Conservation (phyloP, 2,329 filamentous ascomycete genomes). For the Penicillium italicum region DNA sequence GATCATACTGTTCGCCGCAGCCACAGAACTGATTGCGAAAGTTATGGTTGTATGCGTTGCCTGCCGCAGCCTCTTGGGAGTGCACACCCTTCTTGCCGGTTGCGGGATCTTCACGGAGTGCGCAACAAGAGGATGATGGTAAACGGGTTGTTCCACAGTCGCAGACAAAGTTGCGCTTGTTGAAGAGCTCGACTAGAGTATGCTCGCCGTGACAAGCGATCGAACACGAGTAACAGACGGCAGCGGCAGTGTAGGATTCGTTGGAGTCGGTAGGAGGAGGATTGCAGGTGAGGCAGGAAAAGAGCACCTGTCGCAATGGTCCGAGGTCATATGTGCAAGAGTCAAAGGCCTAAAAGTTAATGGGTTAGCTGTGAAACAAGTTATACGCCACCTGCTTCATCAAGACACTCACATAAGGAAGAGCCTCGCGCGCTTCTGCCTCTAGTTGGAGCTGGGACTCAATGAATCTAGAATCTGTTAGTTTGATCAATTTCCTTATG, state of each 20-base stretch:
- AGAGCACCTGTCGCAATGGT: conserved; percentile 79
- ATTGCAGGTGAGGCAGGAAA: conserved; percentile 91
- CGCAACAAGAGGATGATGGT: conserved; percentile 67
- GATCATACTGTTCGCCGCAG: conserved; percentile 82
- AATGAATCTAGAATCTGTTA: conserved; percentile 63
- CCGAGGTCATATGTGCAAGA: conserved; percentile 89
- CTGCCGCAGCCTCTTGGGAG: conserved; percentile 64
- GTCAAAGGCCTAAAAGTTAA: conserved; percentile 70
- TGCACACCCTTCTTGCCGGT: conserved; percentile 78
- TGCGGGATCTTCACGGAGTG: conserved; percentile 65
- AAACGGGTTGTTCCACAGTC: conserved; percentile 90
- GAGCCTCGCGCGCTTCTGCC: conserved; percentile 87
- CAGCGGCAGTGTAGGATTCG: conserved; percentile 68
- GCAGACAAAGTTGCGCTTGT: conserved; percentile 91
- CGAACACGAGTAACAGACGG: conserved; percentile 93
- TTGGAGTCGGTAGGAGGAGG: conserved; percentile 64
- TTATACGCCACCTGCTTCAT: background rate
- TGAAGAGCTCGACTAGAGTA: conserved; percentile 89
- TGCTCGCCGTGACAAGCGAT: conserved; percentile 97
- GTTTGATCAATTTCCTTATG: background rate
- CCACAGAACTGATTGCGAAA: conserved; percentile 90
- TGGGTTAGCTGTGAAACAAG: conserved; percentile 13
- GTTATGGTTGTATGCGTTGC: conserved; percentile 93
- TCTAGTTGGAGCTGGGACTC: conserved; percentile 85
- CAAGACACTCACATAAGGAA: conserved; percentile 70